Percentiles rank a stretch among this genome's conserved stretches.
These are phyloP conservation scores for Ramichloridium luteum DNA, from an alignment of 2,329 filamentous ascomycete species.

Conservation along the genomic window DNA sequence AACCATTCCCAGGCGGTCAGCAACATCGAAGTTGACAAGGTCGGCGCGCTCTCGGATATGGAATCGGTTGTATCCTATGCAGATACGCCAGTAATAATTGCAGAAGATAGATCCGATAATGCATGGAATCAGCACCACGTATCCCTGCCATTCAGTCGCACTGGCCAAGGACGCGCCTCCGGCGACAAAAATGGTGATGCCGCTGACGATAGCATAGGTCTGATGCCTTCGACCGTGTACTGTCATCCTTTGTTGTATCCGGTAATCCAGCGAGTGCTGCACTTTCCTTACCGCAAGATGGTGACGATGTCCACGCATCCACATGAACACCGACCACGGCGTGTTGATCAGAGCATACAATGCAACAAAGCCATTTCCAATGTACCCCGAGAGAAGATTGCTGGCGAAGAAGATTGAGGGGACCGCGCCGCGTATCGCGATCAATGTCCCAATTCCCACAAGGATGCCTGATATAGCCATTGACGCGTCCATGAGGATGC, in stretches of 20 bases:
- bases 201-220: slow-evolving; percentile 35
- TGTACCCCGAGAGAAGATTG: slow-evolving; percentile 44
- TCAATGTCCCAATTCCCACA: slow-evolving; percentile 40
- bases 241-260: slow-evolving; percentile 11
- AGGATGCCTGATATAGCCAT: slow-evolving; percentile 40
- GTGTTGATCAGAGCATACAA: slow-evolving; percentile 39
- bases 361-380: slow-evolving; percentile 41
- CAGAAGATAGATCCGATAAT: slow-evolving; percentile 24
- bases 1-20: neutral
- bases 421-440: slow-evolving; percentile 42
- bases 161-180: slow-evolving; percentile 41
- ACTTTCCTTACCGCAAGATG: slow-evolving; percentile 4
- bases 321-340: slow-evolving; percentile 36
- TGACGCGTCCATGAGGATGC: slow-evolving; percentile 39
- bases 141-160: slow-evolving; percentile 41
- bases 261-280: slow-evolving; percentile 11
- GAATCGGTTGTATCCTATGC: slow-evolving; percentile 7
- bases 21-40: neutral
- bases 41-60: neutral
- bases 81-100: slow-evolving; percentile 7
- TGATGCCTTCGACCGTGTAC: slow-evolving; percentile 30
- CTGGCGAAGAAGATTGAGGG: slow-evolving; percentile 32
- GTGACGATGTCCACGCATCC: slow-evolving; percentile 31
- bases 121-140: slow-evolving; percentile 40
- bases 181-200: slow-evolving; percentile 35